phyloP scores from a whole-genome alignment of 768 basidiomycete species.

The Chalciporus piperatus region DNA sequence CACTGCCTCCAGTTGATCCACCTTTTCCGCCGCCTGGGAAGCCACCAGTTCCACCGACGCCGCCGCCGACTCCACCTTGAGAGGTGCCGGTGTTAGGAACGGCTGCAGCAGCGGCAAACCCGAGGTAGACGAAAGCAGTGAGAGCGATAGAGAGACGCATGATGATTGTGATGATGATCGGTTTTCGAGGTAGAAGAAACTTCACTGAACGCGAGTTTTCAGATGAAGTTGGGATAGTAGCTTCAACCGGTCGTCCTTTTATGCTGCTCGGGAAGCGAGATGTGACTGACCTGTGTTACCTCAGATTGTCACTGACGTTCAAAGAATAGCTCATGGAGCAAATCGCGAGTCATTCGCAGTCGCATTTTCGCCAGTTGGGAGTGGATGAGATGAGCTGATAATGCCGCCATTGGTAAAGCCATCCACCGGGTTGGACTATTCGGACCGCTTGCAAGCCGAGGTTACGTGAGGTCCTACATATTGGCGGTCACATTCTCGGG shows the following conservation, averaged over 20 bases:
- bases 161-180: not conserved
- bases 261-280: not conserved
- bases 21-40: not conserved
- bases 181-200: not conserved
- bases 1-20: not conserved
- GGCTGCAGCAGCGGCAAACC: not conserved
- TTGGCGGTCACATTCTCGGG: too few relatives aligned
- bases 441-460: too few relatives aligned
- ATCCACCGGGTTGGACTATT: not conserved
- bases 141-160: slow-evolving; percentile 6
- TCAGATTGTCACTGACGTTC: not conserved
- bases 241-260: not conserved
- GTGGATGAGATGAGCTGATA: not conserved
- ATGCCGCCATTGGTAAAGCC: not conserved
- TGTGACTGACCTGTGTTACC: not conserved
- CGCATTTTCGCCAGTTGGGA: not conserved
- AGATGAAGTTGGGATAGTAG: not conserved
- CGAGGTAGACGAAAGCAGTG: slow-evolving; percentile 2
- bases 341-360: too few relatives aligned
- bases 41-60: not conserved
- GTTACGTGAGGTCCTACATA: too few relatives aligned
- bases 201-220: not conserved
- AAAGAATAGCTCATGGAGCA: too few relatives aligned
- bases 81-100: not conserved
- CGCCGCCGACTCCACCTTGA: not conserved